Evolutionary conservation across 805 yeast species (phyloP), one percentile per base, ranked within the genome.

Genomic region (Kluyveromyces starmeri): DNA sequence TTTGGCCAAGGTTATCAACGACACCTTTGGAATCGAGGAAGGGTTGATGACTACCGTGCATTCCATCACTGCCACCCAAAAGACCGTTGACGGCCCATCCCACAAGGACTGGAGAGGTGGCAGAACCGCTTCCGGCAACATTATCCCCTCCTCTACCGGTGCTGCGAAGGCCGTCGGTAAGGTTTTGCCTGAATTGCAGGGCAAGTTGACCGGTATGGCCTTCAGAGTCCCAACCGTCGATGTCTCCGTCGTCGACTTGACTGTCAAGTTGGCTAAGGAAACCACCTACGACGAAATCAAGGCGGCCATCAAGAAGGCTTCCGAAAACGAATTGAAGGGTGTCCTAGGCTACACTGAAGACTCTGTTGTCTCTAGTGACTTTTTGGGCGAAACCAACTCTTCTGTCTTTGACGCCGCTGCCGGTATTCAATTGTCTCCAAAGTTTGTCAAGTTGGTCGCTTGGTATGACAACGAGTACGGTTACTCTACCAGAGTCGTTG

Each of bases 101-200:
- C 79, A 73, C 68, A 76, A 76, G 67, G 83, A 75, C 68, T 75
- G 83, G 83, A 74, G 83, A 73, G 82, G 82, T 67, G 83, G 82
- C 62, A 71, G 83, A 69, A 73, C 82, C 51, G 83, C 83, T 55
- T 73, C 80, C 43, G 81, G 76, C 56, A 75, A 76, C 74, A 75
- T 76, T 59, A 76, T 76, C 54, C 83, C 83, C 63, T 75, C 82
- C 38, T 73, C 82, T 47, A 76, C 83, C 37, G 83, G 83, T 70
- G 83, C 83, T 50, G 83, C 83, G 45, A 76, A 76, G 70, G 81
- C 81, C 50, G 83, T 76, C 51, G 82, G 81, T 65, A 74, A 73
- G 65, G 82, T 75, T 56, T 73, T 76, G 48, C 83, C 83, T 51
- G 77, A 68, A 57, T 70, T 76, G 57, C 71, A 73, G 64, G 83